Evolutionary conservation across 768 basidiomycete genomes (phyloP), one percentile per base, ranked within the genome.

Genomic region (Leucosporidium scottii): DNA sequence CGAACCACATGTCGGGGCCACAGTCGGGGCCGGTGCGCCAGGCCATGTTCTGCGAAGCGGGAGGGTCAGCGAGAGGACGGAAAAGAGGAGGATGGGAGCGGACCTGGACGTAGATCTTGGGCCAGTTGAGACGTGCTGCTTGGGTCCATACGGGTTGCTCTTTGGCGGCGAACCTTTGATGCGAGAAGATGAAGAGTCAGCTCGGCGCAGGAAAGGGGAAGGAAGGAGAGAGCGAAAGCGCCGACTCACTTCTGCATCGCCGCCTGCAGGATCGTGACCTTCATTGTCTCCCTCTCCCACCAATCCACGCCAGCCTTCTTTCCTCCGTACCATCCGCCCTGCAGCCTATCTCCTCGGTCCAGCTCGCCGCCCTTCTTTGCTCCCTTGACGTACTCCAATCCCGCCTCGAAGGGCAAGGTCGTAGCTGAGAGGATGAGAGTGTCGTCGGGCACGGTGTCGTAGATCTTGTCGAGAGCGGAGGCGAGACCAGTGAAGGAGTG

Each of bases 241-340:
- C 55, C 27, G 3, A 25, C 20, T 23, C 20, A 62, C 61, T 66
- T 57, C n/a, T 59, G 50, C n/a, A 73, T 23, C 13, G 66, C 69
- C 34, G 63, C 67, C 64, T 74, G 73, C 31, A 69, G 31, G 1
- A 64, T 60, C 5, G 71, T 72, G 7, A 74, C 62, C 47, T 62
- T 65, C 34, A n/a, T 56, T 20, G 69, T 70, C 51, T 72, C 71
- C 15, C 44, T 12, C 59, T 70, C 67, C 73, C 73, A 74, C 70
- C 69, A 65, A 31, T 70, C 64, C 30, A 74, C 36, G 2, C 54
- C 73, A 31, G 57, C 57, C 47, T 64, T 61, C 61, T 61, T 69
- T 1, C 73, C 73, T 34, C 73, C 73, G 44, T 67, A 74, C 71
- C 70, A 74, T 6, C 73, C 73, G n/a, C 73, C 73, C 53, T 74